phyloP scores from a whole-genome alignment of 768 basidiomycete genomes.

The Kwoniella dejecticola region DNA sequence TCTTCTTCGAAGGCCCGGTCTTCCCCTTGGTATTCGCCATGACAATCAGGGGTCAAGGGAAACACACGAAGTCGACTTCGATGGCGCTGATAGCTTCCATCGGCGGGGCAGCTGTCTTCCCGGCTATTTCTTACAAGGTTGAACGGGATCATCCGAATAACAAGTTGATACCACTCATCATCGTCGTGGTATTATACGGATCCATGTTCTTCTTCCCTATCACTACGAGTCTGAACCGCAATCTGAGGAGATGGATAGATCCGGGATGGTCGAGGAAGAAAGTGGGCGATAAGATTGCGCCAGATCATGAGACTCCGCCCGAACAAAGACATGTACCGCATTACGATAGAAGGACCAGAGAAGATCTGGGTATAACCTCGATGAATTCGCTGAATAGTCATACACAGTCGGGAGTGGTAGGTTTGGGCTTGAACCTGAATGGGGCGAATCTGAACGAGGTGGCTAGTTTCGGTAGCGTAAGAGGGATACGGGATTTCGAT shows the following conservation, averaged over 20 bases:
- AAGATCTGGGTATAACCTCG: neutral
- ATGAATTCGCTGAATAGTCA: neutral
- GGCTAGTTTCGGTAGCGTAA: conserved; percentile 6
- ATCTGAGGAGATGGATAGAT: conserved; percentile 25
- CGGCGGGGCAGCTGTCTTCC: conserved; percentile 39
- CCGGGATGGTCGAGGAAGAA: conserved; percentile 15
- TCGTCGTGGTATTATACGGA: conserved; percentile 20
- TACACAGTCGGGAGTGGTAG: conserved; percentile 2
- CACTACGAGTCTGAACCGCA: neutral
- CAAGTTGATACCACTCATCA: conserved; percentile 12
- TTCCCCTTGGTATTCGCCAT: conserved; percentile 53
- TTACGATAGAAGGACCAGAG: neutral
- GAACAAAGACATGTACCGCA: neutral
- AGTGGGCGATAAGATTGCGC: neutral
- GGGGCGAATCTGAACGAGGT: conserved; percentile 15
- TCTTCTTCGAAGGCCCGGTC: conserved; percentile 49
- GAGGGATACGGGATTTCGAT: neutral
- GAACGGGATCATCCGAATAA: conserved; percentile 16
- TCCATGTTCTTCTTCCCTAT: conserved; percentile 12
- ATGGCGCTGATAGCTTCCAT: conserved; percentile 42
- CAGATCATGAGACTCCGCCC: neutral
- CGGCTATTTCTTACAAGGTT: conserved; percentile 39
- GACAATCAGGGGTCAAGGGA: conserved; percentile 42
- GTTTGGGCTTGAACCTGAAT: conserved; percentile 21
- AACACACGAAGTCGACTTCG: conserved; percentile 44